Evolutionary conservation across 352 stramenopile species (phyloP).

Genomic region (Phytophthora niederhauseri): DNA sequence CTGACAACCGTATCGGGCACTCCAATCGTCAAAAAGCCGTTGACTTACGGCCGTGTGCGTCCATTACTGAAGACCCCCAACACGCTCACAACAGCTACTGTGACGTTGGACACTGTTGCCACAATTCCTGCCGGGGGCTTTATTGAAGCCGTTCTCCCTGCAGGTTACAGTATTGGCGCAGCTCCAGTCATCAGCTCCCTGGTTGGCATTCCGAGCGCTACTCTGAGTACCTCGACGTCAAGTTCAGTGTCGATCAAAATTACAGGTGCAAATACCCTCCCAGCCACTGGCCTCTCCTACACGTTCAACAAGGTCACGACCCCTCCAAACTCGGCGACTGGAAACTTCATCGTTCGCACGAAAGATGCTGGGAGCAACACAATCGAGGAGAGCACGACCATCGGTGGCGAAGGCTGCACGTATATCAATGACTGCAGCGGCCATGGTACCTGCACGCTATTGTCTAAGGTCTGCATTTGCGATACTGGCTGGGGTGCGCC

Average conservation of each 20-base stretch:
- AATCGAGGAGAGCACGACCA: constrained; percentile 58
- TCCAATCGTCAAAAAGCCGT: constrained; percentile 69
- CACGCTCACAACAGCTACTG: constrained; percentile 42
- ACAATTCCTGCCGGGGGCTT: constrained; percentile 46
- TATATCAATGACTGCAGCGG: constrained; percentile 87
- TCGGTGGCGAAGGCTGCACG: constrained; percentile 64
- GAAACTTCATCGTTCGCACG: constrained; percentile 62
- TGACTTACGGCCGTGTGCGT: constrained; percentile 56
- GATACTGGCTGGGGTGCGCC: constrained; percentile 59
- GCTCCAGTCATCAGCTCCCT: constrained; percentile 31
- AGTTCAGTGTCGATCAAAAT: constrained; percentile 32
- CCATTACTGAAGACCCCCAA: constrained; percentile 43
- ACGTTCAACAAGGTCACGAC: constrained; percentile 60
- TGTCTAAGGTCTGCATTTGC: constrained; percentile 70
- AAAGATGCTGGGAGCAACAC: constrained; percentile 44
- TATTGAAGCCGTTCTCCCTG: constrained; percentile 62
- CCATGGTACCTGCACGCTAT: constrained; percentile 77
- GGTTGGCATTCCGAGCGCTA: constrained; percentile 42
- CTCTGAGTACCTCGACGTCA: constrained; percentile 28
- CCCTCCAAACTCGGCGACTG: constrained; percentile 42
- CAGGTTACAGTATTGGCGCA: constrained; percentile 39
- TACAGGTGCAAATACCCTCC: constrained; percentile 33
- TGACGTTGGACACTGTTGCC: constrained; percentile 47
- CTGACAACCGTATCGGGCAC: constrained; percentile 49
- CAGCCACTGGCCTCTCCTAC: constrained; percentile 38